Evolutionary conservation across 257 asterid genomes (phyloP), one percentile per base, ranked within the genome.

Genomic region (Craterostigma plantagineum): DNA sequence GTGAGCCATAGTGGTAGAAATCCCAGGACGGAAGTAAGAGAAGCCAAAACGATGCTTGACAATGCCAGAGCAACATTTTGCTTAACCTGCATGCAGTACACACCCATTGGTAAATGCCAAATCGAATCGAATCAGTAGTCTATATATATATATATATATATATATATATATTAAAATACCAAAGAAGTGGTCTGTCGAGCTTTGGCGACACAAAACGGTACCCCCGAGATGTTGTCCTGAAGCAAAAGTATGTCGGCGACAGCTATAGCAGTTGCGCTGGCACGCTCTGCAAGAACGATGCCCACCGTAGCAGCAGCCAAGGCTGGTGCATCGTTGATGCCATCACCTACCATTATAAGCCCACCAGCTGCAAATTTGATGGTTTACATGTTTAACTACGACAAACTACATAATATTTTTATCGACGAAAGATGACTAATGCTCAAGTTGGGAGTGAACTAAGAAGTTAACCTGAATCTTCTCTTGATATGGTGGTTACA

Each of bases 311-410:
- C 85, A 50, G 99, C 95, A 58, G 99, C 99, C 65, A 90, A 67
- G 18, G 99, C 99, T 1, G 99, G 99, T 40, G 94, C 99, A 46
- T 90, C 99, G 53, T 90, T 90, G 58, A 90, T 90, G 38, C 99
- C 99, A 51, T 90, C 99, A 46, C 99, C 99, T 42, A 90, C 99
- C 99, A 90, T 90, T 48, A 90, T 68, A 15, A 90, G 87, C 53
- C 95, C 99, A 1, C 95, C 94, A 58, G 77, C 91, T 75, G 69
- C 30, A 10, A 49, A 36, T 13, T 42, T 11, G 7, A 27, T 42
- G 27, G n/a, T n/a, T n/a, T n/a, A n/a, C 37, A 16, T 34, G 18
- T 10, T 33, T 34, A 35, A 52, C 44, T 15, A 7, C 14, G 16
- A n/a, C n/a, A n/a, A 14, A 44, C 33, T 42, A 13, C 13, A 7